Conservation (phyloP, 805 yeast genomes). For the Vanderwaltozyma tropicalis region DNA sequence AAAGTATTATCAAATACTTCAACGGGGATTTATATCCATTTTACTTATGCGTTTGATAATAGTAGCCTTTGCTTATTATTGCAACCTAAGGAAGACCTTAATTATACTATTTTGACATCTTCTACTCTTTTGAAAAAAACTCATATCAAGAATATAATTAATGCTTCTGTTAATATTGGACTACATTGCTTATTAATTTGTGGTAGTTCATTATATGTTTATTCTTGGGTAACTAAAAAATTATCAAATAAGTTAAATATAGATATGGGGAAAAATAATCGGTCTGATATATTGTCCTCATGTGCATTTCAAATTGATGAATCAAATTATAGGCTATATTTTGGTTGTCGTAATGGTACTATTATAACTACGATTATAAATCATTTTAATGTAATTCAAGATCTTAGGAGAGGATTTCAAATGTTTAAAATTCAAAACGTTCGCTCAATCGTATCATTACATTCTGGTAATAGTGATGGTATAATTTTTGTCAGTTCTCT, state of each 20-base stretch:
- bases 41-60: no score
- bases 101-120: no score
- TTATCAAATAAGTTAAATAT: no score
- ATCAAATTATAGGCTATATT: not conserved
- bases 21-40: no score
- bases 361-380: not conserved
- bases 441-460: constrained; percentile 7
- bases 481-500: not conserved
- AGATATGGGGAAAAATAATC: no score
- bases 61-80: no score
- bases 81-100: no score
- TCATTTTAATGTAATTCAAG: not conserved
- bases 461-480: constrained; percentile 3
- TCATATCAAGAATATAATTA: no score
- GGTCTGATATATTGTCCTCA: not conserved
- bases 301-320: not conserved
- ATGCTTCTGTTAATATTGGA: not conserved
- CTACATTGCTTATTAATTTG: no score
- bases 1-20: no score
- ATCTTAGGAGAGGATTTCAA: not conserved
- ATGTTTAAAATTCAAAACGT: not conserved
- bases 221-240: not conserved
- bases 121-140: no score
- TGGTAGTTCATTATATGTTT: not conserved
- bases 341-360: constrained; percentile 2